Percentiles rank a stretch among this genome's conserved stretches.
These are phyloP conservation scores for Sclerotinia trifoliorum DNA, from an alignment of 2,329 filamentous ascomycete species.

Conservation along the genomic window DNA sequence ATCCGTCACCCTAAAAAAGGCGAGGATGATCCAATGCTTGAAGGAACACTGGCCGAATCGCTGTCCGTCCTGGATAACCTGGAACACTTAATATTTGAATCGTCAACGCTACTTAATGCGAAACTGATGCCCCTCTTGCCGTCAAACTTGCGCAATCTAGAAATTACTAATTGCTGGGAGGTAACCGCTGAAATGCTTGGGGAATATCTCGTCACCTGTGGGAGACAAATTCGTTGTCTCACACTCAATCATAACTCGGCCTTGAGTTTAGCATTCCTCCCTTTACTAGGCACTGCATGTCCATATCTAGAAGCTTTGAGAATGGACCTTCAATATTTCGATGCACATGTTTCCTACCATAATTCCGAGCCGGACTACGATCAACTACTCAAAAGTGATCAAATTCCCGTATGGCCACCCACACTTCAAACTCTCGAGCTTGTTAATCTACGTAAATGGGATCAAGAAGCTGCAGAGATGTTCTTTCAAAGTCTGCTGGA, in stretches of 20 bases:
- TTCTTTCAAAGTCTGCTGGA: conserved; percentile 79
- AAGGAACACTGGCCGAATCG: conserved; percentile 45
- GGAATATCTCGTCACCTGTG: conserved; percentile 65
- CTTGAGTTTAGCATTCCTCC: conserved; percentile 72
- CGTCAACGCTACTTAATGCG: conserved; percentile 69
- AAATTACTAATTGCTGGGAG: conserved; percentile 76
- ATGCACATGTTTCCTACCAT: conserved; percentile 62
- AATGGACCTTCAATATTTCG: conserved; percentile 79
- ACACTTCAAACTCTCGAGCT: conserved; percentile 71
- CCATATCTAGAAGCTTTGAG: conserved; percentile 68
- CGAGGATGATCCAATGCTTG: conserved; percentile 42
- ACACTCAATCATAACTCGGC: conserved; percentile 76
- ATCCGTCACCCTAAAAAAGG: conserved; percentile 46
- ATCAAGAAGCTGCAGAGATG: conserved; percentile 64
- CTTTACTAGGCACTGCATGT: conserved; percentile 63
- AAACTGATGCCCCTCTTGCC: conserved; percentile 69
- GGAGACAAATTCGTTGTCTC: conserved; percentile 64
- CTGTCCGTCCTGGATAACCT: conserved; percentile 60
- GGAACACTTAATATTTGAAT: conserved; percentile 68
- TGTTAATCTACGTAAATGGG: conserved; percentile 74
- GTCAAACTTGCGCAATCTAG: conserved; percentile 62
- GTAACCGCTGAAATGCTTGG: conserved; percentile 65
- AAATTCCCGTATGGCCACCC: conserved; percentile 76
- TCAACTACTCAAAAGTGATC: conserved; percentile 58
- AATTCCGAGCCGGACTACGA: conserved; percentile 77